phyloP scores from a whole-genome alignment of 2,329 filamentous ascomycete genomes.

The Pleurostoma richardsiae region DNA sequence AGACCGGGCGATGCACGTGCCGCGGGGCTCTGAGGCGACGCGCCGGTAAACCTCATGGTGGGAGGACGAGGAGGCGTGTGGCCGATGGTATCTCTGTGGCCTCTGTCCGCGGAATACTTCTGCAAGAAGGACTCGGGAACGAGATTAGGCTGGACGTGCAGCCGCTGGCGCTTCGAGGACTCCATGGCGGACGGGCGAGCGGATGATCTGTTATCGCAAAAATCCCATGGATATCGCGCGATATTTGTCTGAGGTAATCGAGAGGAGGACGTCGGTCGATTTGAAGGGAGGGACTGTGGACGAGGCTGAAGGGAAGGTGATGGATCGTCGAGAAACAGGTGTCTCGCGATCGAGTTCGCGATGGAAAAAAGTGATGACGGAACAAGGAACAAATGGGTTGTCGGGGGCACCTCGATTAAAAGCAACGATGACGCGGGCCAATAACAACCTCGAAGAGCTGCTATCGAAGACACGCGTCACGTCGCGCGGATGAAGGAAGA shows the following conservation, averaged over 20 bases:
- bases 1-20: conserved; percentile 25
- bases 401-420: too few relatives aligned
- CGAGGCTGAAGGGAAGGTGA: not conserved
- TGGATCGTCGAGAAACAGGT: not conserved
- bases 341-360: not conserved
- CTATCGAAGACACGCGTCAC: too few relatives aligned
- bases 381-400: not conserved
- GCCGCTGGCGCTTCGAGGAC: not conserved
- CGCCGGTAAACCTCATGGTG: conserved; percentile 12
- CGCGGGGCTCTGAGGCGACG: conserved; percentile 22
- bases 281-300: not conserved
- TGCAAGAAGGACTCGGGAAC: not conserved
- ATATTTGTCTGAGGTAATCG: not conserved
- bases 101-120: not conserved
- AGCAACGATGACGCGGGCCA: too few relatives aligned
- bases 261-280: not conserved
- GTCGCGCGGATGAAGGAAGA: not conserved
- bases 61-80: conserved; percentile 8
- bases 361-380: not conserved
- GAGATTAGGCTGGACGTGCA: not conserved
- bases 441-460: too few relatives aligned
- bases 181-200: not conserved
- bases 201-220: not conserved
- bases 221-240: not conserved
- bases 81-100: conserved; percentile 1